Base-by-base conservation (phyloP, 1,139 yeast genomes). In the Diutina pseudorugosa region DNA sequence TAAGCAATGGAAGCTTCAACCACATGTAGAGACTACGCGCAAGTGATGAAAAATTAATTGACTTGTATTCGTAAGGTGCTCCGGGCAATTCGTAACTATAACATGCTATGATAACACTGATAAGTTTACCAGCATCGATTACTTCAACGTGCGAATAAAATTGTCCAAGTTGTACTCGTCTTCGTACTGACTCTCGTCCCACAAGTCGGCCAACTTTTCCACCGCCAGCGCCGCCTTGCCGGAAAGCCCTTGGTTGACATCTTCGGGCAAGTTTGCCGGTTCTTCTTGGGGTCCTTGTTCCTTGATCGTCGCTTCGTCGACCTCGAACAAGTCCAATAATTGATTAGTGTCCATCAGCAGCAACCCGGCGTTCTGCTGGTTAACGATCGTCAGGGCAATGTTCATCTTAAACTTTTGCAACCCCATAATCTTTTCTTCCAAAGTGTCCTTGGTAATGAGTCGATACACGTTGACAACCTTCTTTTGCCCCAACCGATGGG, bases 391-490 rank as follows among this genome's bases (percentile, higher is more conserved):
- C 0, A 96, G 87, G 0, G 98, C 99, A 63, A 94, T 89, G 65
- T 91, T 93, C 85, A 94, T 85, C 70, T 94, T 94, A 79, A 94
- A 94, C 66, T 89, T 89, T 63, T 94, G 99, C 60, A 94, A 75
- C 45, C 98, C 98, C 99, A 94, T 94, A 57, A 94, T 94, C 69
- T 94, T 91, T 64, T 93, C 98, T 66, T 94, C 99, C 58, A 94
- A 73, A 0, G 98, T 93, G 61, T 88, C 84, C 63, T 90, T 84
- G 8, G 99, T 94, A 60, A 94, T 88, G 59, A 94, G 76, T 61
- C 98, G 76, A 64, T 91, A 91, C 18, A 94, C 98, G 66, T 90
- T 89, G 50, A 94, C 99, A 42, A 93, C 97, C 65, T 91, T 93
- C 72, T 90, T 90, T 69, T 94, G 99, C 4, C 99, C 99, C 59